Conservation (phyloP, 192 early-diverging fungal genomes). For the Podila epicladia region DNA sequence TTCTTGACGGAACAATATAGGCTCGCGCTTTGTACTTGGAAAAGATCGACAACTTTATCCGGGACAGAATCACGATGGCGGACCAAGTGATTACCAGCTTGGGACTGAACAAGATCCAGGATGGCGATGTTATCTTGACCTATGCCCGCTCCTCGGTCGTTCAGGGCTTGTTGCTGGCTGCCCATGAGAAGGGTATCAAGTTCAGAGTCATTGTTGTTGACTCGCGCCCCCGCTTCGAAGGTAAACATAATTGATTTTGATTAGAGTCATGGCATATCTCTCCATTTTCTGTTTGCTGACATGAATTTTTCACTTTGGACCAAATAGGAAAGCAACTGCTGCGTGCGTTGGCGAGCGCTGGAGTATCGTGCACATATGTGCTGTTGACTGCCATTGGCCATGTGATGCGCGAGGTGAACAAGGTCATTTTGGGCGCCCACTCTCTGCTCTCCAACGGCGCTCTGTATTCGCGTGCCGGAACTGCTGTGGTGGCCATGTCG, state of each 20-base stretch:
- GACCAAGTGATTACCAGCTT: conserved; percentile 81
- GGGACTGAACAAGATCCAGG: conserved; percentile 89
- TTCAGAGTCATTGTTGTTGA: conserved; percentile 96
- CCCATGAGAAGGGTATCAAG: conserved; percentile 74
- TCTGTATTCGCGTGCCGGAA: conserved; percentile 89
- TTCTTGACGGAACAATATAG: conserved; percentile 35
- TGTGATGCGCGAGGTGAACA: conserved; percentile 87
- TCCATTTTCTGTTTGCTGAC: too few species aligned
- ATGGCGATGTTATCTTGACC: conserved; percentile 92
- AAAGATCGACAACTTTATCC: conserved; percentile 89
- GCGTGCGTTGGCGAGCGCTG: conserved; percentile 62
- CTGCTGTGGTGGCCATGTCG: conserved; percentile 90
- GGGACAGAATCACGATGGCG: conserved; percentile 88
- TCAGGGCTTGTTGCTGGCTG: conserved; percentile 76
- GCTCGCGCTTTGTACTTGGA: conserved; percentile 73
- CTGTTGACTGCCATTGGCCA: conserved; percentile 73
- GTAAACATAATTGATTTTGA: conserved; percentile 51
- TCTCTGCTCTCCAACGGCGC: conserved; percentile 94
- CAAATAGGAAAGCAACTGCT: conserved; percentile 71
- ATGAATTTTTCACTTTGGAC: not conserved
- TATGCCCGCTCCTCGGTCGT: conserved; percentile 95
- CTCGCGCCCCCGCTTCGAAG: conserved; percentile 89
- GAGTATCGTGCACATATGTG: conserved; percentile 81
- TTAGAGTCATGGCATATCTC: not conserved
- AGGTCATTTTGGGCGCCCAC: conserved; percentile 95